phyloP scores from a whole-genome alignment of 306 rosid genomes.

The Gillenia trifoliata region DNA sequence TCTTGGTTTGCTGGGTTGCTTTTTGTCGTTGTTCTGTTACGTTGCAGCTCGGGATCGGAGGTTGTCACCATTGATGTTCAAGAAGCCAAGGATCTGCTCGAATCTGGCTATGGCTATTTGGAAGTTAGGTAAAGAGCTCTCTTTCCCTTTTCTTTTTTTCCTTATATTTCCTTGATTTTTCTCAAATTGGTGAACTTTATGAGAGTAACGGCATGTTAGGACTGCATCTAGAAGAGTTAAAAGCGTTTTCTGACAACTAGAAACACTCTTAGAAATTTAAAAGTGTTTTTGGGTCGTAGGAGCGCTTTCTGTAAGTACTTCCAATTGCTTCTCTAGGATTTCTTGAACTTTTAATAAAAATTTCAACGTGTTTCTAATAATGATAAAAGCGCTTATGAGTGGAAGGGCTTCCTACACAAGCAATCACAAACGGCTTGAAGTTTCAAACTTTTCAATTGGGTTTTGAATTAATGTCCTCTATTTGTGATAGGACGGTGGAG shows the following conservation, averaged over 20 bases:
- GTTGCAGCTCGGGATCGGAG: conserved; percentile 37
- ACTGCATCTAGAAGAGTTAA: too few species aligned
- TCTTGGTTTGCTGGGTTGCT: conserved; percentile 18
- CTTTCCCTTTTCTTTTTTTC: background rate
- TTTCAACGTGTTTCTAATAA: too few species aligned
- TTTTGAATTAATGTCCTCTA: background rate
- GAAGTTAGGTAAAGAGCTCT: conserved; percentile 61
- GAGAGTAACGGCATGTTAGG: too few species aligned
- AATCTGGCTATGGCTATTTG: conserved; percentile 54
- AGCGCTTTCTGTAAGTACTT: too few species aligned
- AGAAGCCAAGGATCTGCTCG: conserved; percentile 48
- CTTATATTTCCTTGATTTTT: background rate
- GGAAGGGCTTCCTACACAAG: too few species aligned
- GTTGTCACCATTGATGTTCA: conserved; percentile 62
- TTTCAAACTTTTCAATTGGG: background rate
- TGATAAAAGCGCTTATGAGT: too few species aligned
- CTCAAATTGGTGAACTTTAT: background rate
- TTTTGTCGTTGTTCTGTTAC: conserved; percentile 20
- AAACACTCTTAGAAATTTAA: too few species aligned
- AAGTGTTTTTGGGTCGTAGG: too few species aligned
- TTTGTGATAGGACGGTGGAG: conserved; percentile 57
- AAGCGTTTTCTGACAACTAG: too few species aligned
- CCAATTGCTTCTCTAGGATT: too few species aligned
- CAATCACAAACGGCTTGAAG: too few species aligned
- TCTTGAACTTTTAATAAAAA: too few species aligned